Evolutionary conservation across 345 rosid species (phyloP).

Genomic region (Eucalyptus pumila): DNA sequence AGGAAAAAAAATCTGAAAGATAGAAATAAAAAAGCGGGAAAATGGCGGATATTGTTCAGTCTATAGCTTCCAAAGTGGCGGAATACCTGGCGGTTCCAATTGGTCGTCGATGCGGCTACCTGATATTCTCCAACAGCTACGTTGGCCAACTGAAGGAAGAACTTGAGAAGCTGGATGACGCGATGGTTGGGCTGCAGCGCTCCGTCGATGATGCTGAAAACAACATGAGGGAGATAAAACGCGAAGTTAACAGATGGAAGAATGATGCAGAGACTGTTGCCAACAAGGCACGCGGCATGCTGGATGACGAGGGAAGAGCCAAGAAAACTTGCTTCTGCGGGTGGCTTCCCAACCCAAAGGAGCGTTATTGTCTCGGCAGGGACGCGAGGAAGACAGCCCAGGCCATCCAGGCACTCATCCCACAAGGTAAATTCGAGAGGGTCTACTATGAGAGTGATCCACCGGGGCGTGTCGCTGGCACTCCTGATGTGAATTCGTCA

Average conservation of each 20-base stretch:
- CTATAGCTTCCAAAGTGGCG: background rate
- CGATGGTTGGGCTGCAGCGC: background rate
- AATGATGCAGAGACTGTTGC: background rate
- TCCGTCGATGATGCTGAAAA: no score
- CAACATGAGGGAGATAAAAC: no score
- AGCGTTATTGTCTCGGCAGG: background rate
- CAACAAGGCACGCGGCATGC: background rate
- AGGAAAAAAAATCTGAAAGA: background rate
- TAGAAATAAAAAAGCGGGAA: background rate
- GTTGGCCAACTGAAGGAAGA: background rate
- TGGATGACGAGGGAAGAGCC: background rate
- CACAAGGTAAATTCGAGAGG: background rate
- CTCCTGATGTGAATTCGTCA: fast-evolving
- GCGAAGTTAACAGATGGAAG: no score
- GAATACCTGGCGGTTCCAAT: background rate
- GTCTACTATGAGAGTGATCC: background rate
- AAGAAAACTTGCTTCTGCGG: background rate
- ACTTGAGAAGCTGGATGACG: background rate
- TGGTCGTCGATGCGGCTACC: background rate
- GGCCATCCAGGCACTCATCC: background rate
- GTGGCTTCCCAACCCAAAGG: background rate
- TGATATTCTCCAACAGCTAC: background rate
- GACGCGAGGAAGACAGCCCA: background rate
- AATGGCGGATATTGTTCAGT: background rate
- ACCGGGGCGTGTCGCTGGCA: fast-evolving